phyloP scores from a whole-genome alignment of 345 rosid genomes.

The Heritiera fomes region DNA sequence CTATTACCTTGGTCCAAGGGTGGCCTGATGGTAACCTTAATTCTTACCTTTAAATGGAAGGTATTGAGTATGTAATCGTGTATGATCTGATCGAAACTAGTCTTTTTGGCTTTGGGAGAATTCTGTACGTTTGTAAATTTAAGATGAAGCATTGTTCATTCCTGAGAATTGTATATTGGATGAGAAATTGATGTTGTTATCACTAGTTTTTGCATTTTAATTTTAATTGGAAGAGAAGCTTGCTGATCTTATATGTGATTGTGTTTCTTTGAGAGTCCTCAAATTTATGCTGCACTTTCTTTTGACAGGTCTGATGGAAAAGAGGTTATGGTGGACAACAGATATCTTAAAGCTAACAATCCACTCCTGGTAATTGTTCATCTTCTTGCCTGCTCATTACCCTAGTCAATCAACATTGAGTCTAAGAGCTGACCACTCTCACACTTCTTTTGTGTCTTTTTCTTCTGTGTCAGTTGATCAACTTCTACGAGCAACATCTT shows the following conservation, averaged over 20 bases:
- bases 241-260: neutral
- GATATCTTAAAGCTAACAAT: slow-evolving; percentile 75
- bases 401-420: neutral
- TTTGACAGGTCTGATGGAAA: slow-evolving; percentile 80
- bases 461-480: slow-evolving; percentile 60
- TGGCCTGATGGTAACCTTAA: neutral
- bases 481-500: slow-evolving; percentile 32
- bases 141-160: neutral
- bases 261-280: neutral
- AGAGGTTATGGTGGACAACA: slow-evolving; percentile 84
- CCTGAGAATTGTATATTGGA: neutral
- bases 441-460: neutral
- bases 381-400: neutral
- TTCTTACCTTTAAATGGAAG: neutral
- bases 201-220: neutral
- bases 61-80: neutral
- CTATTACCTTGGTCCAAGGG: neutral
- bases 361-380: slow-evolving; percentile 54
- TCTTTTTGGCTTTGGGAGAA: neutral
- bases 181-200: neutral
- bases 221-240: neutral
- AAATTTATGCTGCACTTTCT: neutral
- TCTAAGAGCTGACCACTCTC: neutral
- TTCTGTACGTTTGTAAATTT: neutral
- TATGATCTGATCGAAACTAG: neutral